These are phyloP conservation scores for Podospora didyma DNA, from an alignment of 495 filamentous ascomycete genomes.

Conservation along the genomic window DNA sequence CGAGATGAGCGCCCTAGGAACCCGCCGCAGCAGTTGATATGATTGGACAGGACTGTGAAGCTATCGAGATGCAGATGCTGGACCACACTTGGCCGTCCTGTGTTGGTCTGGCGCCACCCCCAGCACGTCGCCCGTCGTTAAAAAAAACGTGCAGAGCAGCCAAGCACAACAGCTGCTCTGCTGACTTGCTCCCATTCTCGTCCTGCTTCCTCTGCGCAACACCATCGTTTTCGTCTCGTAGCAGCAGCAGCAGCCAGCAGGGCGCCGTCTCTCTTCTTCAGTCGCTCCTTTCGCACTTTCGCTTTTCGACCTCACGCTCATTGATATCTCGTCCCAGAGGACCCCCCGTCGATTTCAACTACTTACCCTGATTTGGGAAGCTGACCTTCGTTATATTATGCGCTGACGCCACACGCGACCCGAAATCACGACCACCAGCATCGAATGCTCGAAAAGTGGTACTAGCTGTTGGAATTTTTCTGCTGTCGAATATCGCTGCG, in stretches of 20 bases:
- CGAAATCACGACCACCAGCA: neutral
- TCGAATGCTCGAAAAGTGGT: constrained; percentile 1
- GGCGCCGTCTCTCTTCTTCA: constrained; percentile 17
- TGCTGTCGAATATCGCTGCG: neutral
- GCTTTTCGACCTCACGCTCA: constrained; percentile 4
- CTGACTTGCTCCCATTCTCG: neutral
- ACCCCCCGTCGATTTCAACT: neutral
- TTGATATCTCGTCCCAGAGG: neutral
- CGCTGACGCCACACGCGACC: constrained; percentile 1
- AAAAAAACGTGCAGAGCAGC: constrained; percentile 15
- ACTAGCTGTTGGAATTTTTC: neutral
- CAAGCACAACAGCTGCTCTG: constrained; percentile 10
- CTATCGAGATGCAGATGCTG: constrained; percentile 18
- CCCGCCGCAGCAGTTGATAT: neutral
- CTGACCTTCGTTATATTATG: constrained; percentile 3
- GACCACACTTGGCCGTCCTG: neutral
- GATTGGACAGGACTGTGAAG: constrained; percentile 15
- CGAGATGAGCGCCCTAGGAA: constrained; percentile 21
- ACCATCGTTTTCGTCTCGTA: neutral
- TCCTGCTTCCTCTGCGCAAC: constrained; percentile 1
- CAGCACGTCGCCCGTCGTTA: neutral
- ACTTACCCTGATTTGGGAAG: constrained; percentile 1
- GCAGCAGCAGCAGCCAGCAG: too few relatives aligned
- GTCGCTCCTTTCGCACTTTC: constrained; percentile 8
- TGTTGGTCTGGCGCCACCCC: constrained; percentile 4